phyloP scores from a whole-genome alignment of 2,329 filamentous ascomycete species.

The Aureobasidium sp. region DNA sequence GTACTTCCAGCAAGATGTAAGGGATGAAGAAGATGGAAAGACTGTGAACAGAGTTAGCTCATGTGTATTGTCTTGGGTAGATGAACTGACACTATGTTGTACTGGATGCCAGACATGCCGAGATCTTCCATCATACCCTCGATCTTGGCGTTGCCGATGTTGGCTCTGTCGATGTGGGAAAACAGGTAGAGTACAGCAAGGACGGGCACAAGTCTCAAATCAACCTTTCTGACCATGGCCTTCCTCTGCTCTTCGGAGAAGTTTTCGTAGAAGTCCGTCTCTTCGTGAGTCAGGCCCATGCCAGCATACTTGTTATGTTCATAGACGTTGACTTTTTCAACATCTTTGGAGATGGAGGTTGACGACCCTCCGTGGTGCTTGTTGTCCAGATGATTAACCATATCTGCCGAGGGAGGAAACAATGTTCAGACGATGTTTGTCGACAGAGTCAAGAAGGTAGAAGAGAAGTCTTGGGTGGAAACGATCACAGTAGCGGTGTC shows the following conservation, averaged over 20 bases:
- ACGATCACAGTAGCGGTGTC: neutral
- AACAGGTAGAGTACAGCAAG: conserved; percentile 64
- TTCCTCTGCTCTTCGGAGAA: conserved; percentile 14
- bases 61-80: conserved; percentile 16
- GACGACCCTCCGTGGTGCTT: conserved; percentile 13
- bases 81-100: conserved; percentile 39
- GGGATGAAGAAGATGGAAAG: conserved; percentile 26
- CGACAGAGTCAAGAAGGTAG: neutral
- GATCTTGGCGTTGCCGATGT: conserved; percentile 64
- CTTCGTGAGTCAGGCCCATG: conserved; percentile 20
- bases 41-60: conserved; percentile 17
- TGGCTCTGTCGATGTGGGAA: conserved; percentile 62
- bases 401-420: neutral
- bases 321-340: conserved; percentile 16
- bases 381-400: neutral
- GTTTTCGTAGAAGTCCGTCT: conserved; percentile 19
- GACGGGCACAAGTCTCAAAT: conserved; percentile 54
- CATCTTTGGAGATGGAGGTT: conserved; percentile 17
- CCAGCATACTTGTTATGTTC: conserved; percentile 18
- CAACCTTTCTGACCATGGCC: conserved; percentile 55
- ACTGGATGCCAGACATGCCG: conserved; percentile 53
- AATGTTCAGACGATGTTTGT: neutral
- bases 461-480: neutral
- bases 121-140: conserved; percentile 51
- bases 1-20: conserved; percentile 24